A percentile compares a stretch with the other conserved stretches of the same genome.
Evolutionary conservation across 78 protist genomes (phyloP).

Genomic region (Dictyostelium firmibasis): DNA sequence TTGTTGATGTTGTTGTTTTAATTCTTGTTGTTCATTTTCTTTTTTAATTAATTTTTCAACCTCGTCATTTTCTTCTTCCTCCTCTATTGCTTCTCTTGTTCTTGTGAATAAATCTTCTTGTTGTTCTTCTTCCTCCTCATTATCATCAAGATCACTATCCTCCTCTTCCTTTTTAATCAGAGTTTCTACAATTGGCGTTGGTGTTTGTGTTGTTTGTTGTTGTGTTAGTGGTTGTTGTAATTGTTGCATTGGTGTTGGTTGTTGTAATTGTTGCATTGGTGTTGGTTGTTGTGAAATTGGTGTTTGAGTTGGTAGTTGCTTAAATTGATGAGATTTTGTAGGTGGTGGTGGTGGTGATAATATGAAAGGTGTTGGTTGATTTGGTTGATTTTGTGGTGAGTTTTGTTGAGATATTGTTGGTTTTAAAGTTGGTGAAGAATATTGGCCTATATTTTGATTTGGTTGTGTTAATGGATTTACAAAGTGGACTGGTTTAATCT

Average conservation of each 20-base stretch:
- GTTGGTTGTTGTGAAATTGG: not conserved
- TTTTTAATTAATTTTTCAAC: not conserved
- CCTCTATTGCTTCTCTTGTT: not conserved
- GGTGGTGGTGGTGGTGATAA: not conserved
- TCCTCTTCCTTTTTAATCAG: not conserved
- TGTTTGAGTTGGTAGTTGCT: not conserved
- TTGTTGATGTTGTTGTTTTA: not conserved
- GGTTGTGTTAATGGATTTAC: not conserved
- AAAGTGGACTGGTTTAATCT: not conserved
- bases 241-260: slow-evolving; percentile 4
- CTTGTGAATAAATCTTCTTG: not conserved
- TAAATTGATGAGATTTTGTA: not conserved
- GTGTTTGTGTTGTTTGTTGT: not conserved
- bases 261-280: not conserved
- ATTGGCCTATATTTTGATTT: not conserved
- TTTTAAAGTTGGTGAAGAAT: not conserved
- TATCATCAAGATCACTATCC: not conserved
- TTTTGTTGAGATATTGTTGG: not conserved
- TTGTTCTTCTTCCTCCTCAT: not conserved
- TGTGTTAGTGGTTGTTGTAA: not conserved
- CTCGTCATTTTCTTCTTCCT: not conserved
- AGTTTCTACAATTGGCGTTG: not conserved
- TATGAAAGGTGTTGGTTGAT: not conserved
- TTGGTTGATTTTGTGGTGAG: not conserved
- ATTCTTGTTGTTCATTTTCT: slow-evolving; percentile 22